A percentile compares a stretch with the other conserved stretches of the same genome.
Conservation (phyloP, 352 stramenopile species). For the Pythium oligandrum region DNA sequence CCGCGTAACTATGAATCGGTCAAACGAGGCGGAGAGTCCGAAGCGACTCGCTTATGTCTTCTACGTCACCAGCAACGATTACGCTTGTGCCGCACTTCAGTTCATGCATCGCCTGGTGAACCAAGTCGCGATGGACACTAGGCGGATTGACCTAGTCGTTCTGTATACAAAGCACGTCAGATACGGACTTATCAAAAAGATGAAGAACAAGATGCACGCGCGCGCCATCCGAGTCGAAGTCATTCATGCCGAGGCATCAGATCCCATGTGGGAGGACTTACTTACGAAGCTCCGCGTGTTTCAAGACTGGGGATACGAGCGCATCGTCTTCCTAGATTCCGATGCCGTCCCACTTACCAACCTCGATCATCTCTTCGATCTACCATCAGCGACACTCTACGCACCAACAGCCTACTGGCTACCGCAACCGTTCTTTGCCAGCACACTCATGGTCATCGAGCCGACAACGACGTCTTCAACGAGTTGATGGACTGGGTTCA, state of each 20-base stretch:
- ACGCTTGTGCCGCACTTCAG: slow-evolving; percentile 14
- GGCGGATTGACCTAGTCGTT: slow-evolving; percentile 11
- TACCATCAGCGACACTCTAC: slow-evolving; percentile 15
- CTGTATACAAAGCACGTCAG: slow-evolving; percentile 6
- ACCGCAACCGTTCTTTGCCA: slow-evolving; percentile 25
- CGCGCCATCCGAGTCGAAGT: slow-evolving; percentile 17
- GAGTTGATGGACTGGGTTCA: slow-evolving; percentile 17
- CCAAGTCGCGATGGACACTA: slow-evolving; percentile 13
- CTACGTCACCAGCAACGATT: slow-evolving; percentile 11
- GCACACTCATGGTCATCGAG: slow-evolving; percentile 26
- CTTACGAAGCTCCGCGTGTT: slow-evolving; percentile 31
- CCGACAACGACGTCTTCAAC: slow-evolving; percentile 14
- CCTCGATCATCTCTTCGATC: slow-evolving; percentile 26
- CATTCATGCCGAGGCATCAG: slow-evolving; percentile 3
- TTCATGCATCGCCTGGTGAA: slow-evolving; percentile 11
- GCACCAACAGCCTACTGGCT: slow-evolving; percentile 29
- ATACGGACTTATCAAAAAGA: not conserved
- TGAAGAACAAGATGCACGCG: not conserved
- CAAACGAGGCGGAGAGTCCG: no score
- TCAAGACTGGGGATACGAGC: slow-evolving; percentile 29
- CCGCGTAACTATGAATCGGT: no score
- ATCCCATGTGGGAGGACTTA: slow-evolving; percentile 16
- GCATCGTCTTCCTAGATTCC: slow-evolving; percentile 28
- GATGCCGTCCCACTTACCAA: slow-evolving; percentile 27
- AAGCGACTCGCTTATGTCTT: slow-evolving; percentile 14